A percentile compares a stretch with the other conserved stretches of the same genome.
phyloP scores from a whole-genome alignment of 1,139 yeast species.

The Geotrichum bryndzae region DNA sequence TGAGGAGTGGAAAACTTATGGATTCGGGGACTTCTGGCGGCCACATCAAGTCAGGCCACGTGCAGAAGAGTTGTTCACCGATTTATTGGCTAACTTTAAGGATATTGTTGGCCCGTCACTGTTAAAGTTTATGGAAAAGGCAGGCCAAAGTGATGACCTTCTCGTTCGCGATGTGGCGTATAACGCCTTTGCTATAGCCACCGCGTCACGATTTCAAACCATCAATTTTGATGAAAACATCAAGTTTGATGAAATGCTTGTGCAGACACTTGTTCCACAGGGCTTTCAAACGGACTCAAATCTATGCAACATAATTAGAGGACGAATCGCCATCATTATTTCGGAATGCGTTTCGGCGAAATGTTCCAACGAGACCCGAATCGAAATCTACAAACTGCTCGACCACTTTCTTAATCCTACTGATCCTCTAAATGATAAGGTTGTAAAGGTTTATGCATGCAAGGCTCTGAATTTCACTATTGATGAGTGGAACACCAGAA shows the following conservation, averaged over 20 bases:
- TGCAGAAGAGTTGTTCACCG: constrained; percentile 79
- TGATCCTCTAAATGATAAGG: constrained; percentile 54
- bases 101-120: constrained; percentile 57
- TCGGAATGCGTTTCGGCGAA: constrained; percentile 75
- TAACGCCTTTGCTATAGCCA: constrained; percentile 74
- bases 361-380: constrained; percentile 53
- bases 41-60: constrained; percentile 84
- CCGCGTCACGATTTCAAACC: constrained; percentile 48
- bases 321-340: constrained; percentile 71
- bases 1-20: constrained; percentile 87
- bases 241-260: constrained; percentile 56
- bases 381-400: constrained; percentile 56
- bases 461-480: constrained; percentile 62
- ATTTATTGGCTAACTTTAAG: constrained; percentile 60
- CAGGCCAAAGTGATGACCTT: constrained; percentile 45
- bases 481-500: constrained; percentile 83
- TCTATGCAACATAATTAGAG: constrained; percentile 33
- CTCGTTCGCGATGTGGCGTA: constrained; percentile 73
- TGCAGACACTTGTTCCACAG: constrained; percentile 60
- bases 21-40: constrained; percentile 55
- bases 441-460: constrained; percentile 70
- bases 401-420: constrained; percentile 41
- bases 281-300: constrained; percentile 35
- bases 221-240: constrained; percentile 40
- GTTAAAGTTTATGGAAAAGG: constrained; percentile 55